Evolutionary conservation across 1,284 basidiomycete species (phyloP), one percentile per base, ranked within the genome.

Genomic region (Inonotus obliquus): DNA sequence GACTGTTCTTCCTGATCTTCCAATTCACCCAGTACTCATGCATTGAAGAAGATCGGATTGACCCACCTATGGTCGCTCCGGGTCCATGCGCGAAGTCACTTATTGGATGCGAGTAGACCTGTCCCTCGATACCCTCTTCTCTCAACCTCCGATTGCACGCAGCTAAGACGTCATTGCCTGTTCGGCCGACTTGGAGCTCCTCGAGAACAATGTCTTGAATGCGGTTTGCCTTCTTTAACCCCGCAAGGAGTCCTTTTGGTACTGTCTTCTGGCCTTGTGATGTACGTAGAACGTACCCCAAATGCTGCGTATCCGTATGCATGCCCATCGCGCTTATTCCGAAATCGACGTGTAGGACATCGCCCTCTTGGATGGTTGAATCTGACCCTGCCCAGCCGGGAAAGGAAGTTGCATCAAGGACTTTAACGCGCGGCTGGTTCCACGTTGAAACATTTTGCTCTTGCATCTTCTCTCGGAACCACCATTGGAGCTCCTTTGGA

Each of bases 41-140:
- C 13, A 51, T 25, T 14, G 27, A 14, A 51, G 49, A 32, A 23
- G 49, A 51, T 13, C 2, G 45, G 45, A 39, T 39, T 11, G 3
- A 39, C 21, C 67, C 67, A 76, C 81, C 81, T 54, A 82, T 79
- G 14, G 81, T 76, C 54, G 79, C 77, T 4, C 81, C 81, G 17
- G 81, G 77, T 39, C 77, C 76, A 69, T 84, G 81, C n/a, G 80
- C 81, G 74, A 77, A 82, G 63, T 82, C 81, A n/a, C 78, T 81
- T 49, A 82, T 81, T 1, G 81, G 80, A 70, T 82, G 81, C 19
- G 72, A 79, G 65, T 79, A 84, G 17, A 83, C 76, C 64, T 79
- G 76, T 0, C 81, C 81, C 41, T 79, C 69, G 55, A 83, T 77
- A 2, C 72, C 75, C 63, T 79, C 78, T 9, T 62, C 57, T 59